Conservation (phyloP, 1,139 yeast species). For the Suhomyces anneliseae region DNA sequence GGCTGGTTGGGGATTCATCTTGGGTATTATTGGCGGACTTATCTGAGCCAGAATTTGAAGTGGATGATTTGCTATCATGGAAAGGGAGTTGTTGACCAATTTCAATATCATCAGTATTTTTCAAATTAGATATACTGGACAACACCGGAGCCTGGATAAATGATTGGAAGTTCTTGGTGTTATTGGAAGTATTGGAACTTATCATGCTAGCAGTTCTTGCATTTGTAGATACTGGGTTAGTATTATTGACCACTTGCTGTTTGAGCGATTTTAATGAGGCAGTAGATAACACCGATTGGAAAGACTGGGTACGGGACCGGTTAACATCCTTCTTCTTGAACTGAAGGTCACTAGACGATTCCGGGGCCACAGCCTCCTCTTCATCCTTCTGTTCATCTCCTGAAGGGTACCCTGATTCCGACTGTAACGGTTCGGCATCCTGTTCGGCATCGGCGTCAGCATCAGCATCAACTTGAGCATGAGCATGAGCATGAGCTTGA, state of each 20-base stretch:
- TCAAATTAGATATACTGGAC: conserved; percentile 38
- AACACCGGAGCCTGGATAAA: conserved; percentile 51
- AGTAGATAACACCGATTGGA: conserved; percentile 62
- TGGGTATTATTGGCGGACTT: conserved; percentile 4
- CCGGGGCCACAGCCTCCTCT: conserved; percentile 7
- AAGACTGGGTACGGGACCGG: conserved; percentile 57
- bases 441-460: conserved; percentile 1
- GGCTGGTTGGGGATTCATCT: conserved; percentile 5
- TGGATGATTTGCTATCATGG: conserved; percentile 20
- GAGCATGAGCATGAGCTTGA: not conserved
- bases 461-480: conserved; percentile 1
- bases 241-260: conserved; percentile 25
- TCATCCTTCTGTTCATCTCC: conserved; percentile 4
- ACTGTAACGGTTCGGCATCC: conserved; percentile 1
- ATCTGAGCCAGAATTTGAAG: conserved; percentile 8
- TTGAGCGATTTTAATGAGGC: conserved; percentile 54
- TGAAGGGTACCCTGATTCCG: not conserved
- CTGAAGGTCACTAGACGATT: conserved; percentile 27
- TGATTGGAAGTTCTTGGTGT: conserved; percentile 43
- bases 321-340: conserved; percentile 57
- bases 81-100: conserved; percentile 50
- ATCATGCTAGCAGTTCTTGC: conserved; percentile 28
- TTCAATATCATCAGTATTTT: conserved; percentile 31
- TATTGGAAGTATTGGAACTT: conserved; percentile 11
- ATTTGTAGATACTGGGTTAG: conserved; percentile 7